Conservation (phyloP, 1,284 basidiomycete genomes). For the Agaricales sp. region DNA sequence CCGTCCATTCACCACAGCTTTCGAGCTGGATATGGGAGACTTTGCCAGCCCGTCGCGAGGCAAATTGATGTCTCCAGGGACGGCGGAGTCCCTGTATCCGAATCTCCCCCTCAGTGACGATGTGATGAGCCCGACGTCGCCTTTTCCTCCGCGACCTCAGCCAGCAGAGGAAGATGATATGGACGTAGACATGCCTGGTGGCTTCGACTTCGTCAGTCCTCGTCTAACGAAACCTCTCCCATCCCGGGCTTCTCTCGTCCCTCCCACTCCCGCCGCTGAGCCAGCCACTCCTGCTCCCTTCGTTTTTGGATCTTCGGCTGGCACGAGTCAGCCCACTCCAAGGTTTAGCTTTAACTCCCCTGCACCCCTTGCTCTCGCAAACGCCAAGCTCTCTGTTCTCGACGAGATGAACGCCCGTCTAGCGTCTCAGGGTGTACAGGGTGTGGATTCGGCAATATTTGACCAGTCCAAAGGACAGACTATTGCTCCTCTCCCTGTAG, state of each 20-base stretch:
- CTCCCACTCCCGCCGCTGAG: neutral
- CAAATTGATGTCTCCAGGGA: conserved; percentile 50
- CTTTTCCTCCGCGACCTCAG: conserved; percentile 11
- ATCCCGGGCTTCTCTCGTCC: conserved; percentile 3
- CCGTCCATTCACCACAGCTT: conserved; percentile 49
- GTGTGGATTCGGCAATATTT: conserved; percentile 29
- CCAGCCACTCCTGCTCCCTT: conserved; percentile 34
- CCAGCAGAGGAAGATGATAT: conserved; percentile 10
- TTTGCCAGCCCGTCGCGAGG: conserved; percentile 39
- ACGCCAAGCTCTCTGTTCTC: conserved; percentile 51
- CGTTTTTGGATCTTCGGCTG: conserved; percentile 64
- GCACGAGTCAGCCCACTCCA: conserved; percentile 28
- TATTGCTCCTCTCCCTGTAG: conserved; percentile 16
- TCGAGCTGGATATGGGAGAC: conserved; percentile 40
- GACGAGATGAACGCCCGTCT: conserved; percentile 73
- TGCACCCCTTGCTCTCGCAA: conserved; percentile 47
- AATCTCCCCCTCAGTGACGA: too few relatives aligned
- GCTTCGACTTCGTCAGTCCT: conserved; percentile 13
- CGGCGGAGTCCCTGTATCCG: conserved; percentile 27
- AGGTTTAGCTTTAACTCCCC: conserved; percentile 45
- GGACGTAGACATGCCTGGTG: conserved; percentile 22
- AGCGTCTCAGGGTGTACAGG: conserved; percentile 32
- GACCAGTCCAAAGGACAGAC: conserved; percentile 14
- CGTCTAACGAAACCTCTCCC: conserved; percentile 4
- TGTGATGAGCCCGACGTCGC: too few relatives aligned